Evolutionary conservation across 202 grass and related monocot genomes (phyloP).

Genomic region (Digitaria exilis): DNA sequence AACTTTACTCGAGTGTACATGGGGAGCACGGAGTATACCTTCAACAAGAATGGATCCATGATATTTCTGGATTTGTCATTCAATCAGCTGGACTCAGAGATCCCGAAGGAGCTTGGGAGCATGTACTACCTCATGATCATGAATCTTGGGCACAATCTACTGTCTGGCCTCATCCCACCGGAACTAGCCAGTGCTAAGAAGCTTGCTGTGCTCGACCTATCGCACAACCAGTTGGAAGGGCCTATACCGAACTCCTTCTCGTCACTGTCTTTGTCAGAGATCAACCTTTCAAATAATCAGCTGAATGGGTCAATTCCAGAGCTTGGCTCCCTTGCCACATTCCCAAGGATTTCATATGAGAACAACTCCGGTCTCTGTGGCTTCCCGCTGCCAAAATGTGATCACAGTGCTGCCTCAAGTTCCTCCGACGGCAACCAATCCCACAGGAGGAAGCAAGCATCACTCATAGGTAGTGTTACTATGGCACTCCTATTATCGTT

Average conservation of each 20-base stretch:
- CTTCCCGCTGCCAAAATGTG: constrained; percentile 58
- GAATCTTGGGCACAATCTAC: constrained; percentile 84
- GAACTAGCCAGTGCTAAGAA: constrained; percentile 61
- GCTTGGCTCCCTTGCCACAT: constrained; percentile 85
- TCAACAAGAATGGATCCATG: constrained; percentile 95
- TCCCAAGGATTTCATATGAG: constrained; percentile 68
- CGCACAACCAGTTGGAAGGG: constrained; percentile 81
- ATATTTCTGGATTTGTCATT: constrained; percentile 95
- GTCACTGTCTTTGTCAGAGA: constrained; percentile 72
- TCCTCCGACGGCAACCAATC: constrained; percentile 38
- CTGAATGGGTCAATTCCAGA: constrained; percentile 91
- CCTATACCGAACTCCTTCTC: constrained; percentile 82
- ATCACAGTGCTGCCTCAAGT: constrained; percentile 6
- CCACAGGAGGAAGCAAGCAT: constrained; percentile 57
- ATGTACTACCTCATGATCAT: constrained; percentile 98
- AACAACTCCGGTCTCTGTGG: constrained; percentile 89
- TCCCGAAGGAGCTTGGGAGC: constrained; percentile 77
- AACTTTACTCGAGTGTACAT: constrained; percentile 90
- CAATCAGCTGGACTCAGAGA: constrained; percentile 70
- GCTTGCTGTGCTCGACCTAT: constrained; percentile 82
- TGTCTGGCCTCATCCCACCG: constrained; percentile 69
- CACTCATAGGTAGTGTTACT: constrained; percentile 68
- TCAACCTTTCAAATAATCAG: constrained; percentile 85
- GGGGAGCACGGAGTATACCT: constrained; percentile 82
- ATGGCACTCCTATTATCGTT: constrained; percentile 75